A percentile compares a stretch with the other conserved stretches of the same genome.
Evolutionary conservation across 768 basidiomycete species (phyloP).

Genomic region (Kwoniella sp.): DNA sequence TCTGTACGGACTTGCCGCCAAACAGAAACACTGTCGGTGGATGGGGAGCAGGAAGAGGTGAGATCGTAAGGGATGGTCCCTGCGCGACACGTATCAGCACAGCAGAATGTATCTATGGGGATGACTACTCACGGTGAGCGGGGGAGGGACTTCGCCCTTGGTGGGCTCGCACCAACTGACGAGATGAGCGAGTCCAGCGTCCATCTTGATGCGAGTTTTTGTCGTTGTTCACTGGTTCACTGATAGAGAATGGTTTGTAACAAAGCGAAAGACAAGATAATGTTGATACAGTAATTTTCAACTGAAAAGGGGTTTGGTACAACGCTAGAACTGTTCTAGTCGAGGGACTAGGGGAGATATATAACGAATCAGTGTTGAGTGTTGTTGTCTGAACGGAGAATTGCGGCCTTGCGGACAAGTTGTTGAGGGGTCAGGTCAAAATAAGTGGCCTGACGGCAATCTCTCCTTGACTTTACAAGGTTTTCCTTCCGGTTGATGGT

Average conservation of each 20-base stretch:
- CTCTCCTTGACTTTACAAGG: neutral
- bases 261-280: neutral
- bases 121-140: slow-evolving; percentile 46
- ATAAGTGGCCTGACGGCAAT: neutral
- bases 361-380: neutral
- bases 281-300: neutral
- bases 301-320: neutral
- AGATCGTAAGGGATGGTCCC: slow-evolving; percentile 51
- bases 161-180: slow-evolving; percentile 48
- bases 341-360: slow-evolving; percentile 6
- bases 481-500: too few species aligned
- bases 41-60: slow-evolving; percentile 34
- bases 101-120: neutral
- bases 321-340: neutral
- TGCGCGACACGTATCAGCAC: slow-evolving; percentile 10
- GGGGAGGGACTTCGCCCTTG: slow-evolving; percentile 49
- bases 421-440: neutral
- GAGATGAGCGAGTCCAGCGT: slow-evolving; percentile 43
- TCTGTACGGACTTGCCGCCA: slow-evolving; percentile 82
- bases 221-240: neutral
- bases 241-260: neutral
- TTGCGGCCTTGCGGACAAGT: neutral
- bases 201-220: slow-evolving; percentile 30
- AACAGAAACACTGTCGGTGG: slow-evolving; percentile 51
- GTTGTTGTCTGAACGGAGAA: neutral